Evolutionary conservation across 306 rosid species (phyloP), one percentile per base, ranked within the genome.

Genomic region (Vigna radiata): DNA sequence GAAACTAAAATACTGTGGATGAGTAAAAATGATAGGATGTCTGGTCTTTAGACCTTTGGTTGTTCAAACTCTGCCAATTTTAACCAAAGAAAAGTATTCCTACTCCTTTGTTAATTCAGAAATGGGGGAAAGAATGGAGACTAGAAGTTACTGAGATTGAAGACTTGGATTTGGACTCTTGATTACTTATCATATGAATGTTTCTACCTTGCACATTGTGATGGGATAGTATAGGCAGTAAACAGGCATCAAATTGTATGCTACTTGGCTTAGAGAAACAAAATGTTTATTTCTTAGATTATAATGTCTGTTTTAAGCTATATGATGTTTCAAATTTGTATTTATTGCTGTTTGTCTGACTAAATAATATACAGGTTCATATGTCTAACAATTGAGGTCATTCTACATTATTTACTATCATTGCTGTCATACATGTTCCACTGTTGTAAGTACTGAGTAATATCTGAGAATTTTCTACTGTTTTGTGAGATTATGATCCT

Each of bases 371-470:
- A 33, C 50, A 39, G 31, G 27, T 29, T 77, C 58, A 52, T 71
- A 14, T 64, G 12, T 46, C 23, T 5, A 55, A 23, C 44, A 56
- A 72, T 60, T 18, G 68, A 52, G 29, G 56, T 33, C 18, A 27
- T 44, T 55, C 52, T 78, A 25, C 39, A 25, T 9, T 77, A 6
- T 56, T 65, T 83, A 56, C 75, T 73, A 29, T 59, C 16, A 73
- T 37, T 58, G 44, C 25, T 67, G 44, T 77, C 41, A 36, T 27
- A 37, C 46, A 37, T 37, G 43, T 37, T 7, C 2, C 37, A 1
- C 37, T 33, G 1, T 1, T 5, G 37, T 33, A 33, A 33, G 7
- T 33, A 33, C 37, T 33, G 37, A 33, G 37, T 33, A 5, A 33
- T 37, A 13, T 50, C 19, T 7, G 23, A 31, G 15, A 53, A 10